Base-by-base conservation (phyloP, 257 asterid species). In the Dorcoceras hygrometricum region DNA sequence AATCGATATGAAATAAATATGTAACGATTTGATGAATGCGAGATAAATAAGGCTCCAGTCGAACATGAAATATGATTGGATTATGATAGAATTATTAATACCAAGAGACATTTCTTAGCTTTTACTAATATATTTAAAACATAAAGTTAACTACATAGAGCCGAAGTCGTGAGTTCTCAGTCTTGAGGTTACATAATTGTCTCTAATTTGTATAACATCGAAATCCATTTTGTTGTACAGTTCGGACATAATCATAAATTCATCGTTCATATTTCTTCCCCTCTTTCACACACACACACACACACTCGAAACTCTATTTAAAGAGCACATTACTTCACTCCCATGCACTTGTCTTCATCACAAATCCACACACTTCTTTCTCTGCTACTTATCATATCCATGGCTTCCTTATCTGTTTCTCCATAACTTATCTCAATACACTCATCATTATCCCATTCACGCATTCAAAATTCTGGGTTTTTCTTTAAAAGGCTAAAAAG, bases 311-410 rank as follows among this genome's bases (percentile, higher is more conserved):
- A 43, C 51, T 57, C 51, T 57, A 58, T 72, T 65, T 72, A 72
- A 66, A 79, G 70, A 32, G 75, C 76, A 75, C 79, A 76, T 77
- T 70, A 57, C 69, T 24, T 57, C n/a, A 70, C 70, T 29, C 73
- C 77, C 80, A 76, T 71, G 78, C 82, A 76, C 59, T 69, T 73
- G 79, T 70, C 83, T 64, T 74, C 77, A 53, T 67, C 79, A 73
- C 76, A n/a, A n/a, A n/a, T n/a, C 65, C 71, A 70, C 73, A 66
- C 55, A 75, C 67, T 78, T 58, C 23, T 55, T 46, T 36, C 59
- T 57, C 16, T 57, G 8, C 9, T 72, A 58, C 46, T 43, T 50
- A n/a, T 66, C 26, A 12, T 53, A 11, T 65, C 34, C 77, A 68
- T 71, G 71, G 51, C 57, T 29, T 63, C 81, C 74, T 72, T 56